Conservation (phyloP, 2,329 filamentous ascomycete species). For the Cladosporium velox region DNA sequence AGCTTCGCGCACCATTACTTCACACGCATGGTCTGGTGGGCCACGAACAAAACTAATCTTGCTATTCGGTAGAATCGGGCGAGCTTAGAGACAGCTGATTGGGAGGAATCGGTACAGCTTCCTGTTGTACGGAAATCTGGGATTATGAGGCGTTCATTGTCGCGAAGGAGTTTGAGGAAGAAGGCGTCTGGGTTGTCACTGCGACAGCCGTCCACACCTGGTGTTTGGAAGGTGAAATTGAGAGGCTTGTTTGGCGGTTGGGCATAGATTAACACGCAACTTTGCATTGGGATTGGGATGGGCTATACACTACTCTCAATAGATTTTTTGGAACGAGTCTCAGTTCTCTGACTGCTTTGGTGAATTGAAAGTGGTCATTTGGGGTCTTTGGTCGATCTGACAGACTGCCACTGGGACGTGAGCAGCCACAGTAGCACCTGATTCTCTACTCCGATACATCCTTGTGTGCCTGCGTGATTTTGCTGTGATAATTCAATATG, state of each 20-base stretch:
- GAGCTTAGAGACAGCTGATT: not conserved
- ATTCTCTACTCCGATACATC: not conserved
- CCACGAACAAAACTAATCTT: conserved; percentile 17
- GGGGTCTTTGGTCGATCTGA: not conserved
- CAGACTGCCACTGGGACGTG: not conserved
- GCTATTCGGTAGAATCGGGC: conserved; percentile 7
- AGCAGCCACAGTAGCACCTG: not conserved
- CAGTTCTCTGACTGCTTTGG: not conserved
- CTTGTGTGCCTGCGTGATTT: not conserved
- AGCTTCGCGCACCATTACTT: conserved; percentile 79
- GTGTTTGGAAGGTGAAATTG: conserved; percentile 7
- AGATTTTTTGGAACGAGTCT: not conserved
- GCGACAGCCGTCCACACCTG: not conserved
- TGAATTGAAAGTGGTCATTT: not conserved
- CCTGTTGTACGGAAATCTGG: not conserved
- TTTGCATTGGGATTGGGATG: not conserved
- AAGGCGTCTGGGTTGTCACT: not conserved
- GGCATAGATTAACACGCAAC: not conserved
- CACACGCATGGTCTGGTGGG: conserved; percentile 60
- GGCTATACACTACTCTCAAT: conserved; percentile 8
- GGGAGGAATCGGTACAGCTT: not conserved
- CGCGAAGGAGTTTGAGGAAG: not conserved
- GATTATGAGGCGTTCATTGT: not conserved
- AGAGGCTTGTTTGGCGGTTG: conserved; percentile 6
- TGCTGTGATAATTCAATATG: not conserved